Conservation (phyloP, 768 basidiomycete genomes). For the Lactarius pseudohatsudake region DNA sequence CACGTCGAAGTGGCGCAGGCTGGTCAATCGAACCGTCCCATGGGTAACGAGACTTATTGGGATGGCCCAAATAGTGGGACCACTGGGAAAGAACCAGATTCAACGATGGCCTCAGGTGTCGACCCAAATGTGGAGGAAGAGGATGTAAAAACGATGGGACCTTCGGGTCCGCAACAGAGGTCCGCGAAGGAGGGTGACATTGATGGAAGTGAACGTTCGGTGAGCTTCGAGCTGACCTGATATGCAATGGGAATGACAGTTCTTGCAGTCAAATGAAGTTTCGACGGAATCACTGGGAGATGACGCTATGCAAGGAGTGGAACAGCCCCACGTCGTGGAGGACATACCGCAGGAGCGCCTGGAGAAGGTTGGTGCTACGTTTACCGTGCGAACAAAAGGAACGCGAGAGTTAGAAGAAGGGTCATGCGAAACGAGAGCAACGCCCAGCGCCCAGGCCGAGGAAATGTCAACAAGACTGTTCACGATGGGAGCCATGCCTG, state of each 20-base stretch:
- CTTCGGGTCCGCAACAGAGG: neutral
- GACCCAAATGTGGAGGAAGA: neutral
- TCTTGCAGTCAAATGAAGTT: neutral
- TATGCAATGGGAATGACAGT: too few species aligned
- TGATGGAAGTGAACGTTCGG: neutral
- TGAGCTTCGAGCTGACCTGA: neutral
- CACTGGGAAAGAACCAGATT: neutral
- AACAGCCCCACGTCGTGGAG: neutral
- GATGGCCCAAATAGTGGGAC: neutral
- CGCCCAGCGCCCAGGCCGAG: neutral
- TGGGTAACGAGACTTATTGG: neutral
- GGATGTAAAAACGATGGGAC: neutral
- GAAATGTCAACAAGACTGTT: too few species aligned
- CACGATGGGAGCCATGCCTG: too few species aligned
- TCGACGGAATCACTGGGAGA: neutral
- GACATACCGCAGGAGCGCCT: neutral
- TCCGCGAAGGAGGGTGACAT: neutral
- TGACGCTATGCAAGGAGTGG: neutral
- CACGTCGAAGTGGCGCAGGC: constrained; percentile 2
- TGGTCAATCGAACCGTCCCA: neutral
- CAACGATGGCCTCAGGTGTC: neutral
- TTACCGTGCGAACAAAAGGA: neutral
- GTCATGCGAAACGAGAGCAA: neutral
- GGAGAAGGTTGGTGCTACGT: neutral
- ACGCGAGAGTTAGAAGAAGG: neutral